Base-by-base conservation (phyloP, 1,139 yeast species). In the Debaryomyces sp. region DNA sequence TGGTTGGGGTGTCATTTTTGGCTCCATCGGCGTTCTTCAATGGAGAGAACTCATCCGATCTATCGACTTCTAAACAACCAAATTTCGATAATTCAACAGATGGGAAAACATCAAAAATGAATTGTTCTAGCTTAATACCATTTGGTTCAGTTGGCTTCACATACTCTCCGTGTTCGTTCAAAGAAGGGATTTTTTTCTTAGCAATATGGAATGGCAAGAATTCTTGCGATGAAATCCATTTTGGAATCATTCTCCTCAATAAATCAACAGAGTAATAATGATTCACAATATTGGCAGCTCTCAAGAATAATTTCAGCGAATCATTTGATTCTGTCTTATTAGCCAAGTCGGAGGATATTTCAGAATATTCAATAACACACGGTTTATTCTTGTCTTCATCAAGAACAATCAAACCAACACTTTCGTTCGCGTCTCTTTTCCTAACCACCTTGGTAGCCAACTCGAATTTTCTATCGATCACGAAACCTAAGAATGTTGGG, bases 241-340 rank as follows among this genome's bases (percentile, higher is more conserved):
- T 61, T 6, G 89, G 86, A 49, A 91, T 75, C 70, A 75, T 75
- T 41, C 70, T 60, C 29, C 73, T 68, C 60, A 95, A 74, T 60
- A 91, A 80, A 24, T 80, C 85, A 44, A 89, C 89, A 5, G 94
- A 86, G 70, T 94, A 95, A 71, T 92, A 95, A 69, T 95, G 99
- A 65, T 95, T 95, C 51, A 94, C 99, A 56, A 95, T 95, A 69
- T 95, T 95, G 22, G 97, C 99, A 6, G 98, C 97, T 58, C 99
- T 80, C 61, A 90, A 80, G 57, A 81, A 82, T 52, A 95, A 76
- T 56, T 86, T 77, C 8, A 75, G 71, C 5, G 71, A 58, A 59
- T 84, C 80, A 13, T 69, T 63, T 10, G 81, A 78, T 39, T 72
- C 78, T 37, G 71, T 71, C 53, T 82, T 84, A 59, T 81, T 82